Base-by-base conservation (phyloP, 2,329 filamentous ascomycete genomes). In the Aureobasidium pullulans region DNA sequence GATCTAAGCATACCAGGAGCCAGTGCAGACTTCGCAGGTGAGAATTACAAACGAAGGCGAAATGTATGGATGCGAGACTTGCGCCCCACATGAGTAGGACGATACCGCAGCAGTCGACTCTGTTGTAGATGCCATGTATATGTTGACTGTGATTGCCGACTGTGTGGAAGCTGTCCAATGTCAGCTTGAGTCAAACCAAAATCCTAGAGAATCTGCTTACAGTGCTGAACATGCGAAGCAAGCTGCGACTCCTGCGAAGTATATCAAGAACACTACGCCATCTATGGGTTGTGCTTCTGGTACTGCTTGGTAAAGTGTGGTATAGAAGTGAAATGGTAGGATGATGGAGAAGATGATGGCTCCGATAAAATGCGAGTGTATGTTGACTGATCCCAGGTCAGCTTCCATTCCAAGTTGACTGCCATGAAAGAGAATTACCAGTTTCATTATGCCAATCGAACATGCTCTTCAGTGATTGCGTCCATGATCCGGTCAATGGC, bases 21-120 rank as follows among this genome's bases (percentile, higher is more conserved):
- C 61, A 63, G 19, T 64, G 61, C 13, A 64, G 11, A 9, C 34
- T 44, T 13, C 47, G 58, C 23, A 60, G 31, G n/a, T 29, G 19
- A 16, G 61, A 32, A 28, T 64, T 49, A 19, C 61, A 61, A 3
- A 48, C n/a, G 19, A 65, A 65, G 4, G 57, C 63, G 23, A 60
- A 65, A 39, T 65, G 59, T 1, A 65, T 61, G 0, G 63, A 65
- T 8, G 63, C 57, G 4, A 65, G 39, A 54, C 61, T 63, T 8
- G 63, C 62, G 40, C 62, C 57, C 62, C 62, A 64, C 61, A 65
- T 63, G 2, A 65, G 53, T n/a, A 65, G 46, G 2, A 65, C 61
- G 10, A 65, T 64, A 2, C 63, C 63, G 15, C 37, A 56, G 48
- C 48, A 64, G 54, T 65, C 63, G 3, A 62, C 43, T 40, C 53